Evolutionary conservation across 768 basidiomycete genomes (phyloP).

Genomic region (Tylopilus felleus): DNA sequence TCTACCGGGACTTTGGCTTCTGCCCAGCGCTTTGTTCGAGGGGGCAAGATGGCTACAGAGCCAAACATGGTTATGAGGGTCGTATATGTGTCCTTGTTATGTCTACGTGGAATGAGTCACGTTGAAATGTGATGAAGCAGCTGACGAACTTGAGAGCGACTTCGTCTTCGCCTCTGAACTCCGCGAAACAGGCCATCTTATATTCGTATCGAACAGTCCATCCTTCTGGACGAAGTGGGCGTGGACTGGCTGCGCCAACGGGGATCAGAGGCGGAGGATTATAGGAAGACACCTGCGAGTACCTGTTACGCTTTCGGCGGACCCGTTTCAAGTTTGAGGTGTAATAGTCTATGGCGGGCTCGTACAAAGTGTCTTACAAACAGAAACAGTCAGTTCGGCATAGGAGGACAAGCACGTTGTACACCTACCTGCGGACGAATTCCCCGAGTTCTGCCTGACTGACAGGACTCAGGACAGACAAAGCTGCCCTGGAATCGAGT

Average conservation of each 20-base stretch:
- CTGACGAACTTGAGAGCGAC: constrained; percentile 80
- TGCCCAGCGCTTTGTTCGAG: constrained; percentile 96
- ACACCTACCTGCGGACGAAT: constrained; percentile 72
- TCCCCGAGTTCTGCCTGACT: constrained; percentile 80
- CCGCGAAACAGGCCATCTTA: constrained; percentile 96
- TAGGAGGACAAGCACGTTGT: neutral
- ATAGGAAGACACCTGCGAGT: constrained; percentile 60
- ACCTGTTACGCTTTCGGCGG: constrained; percentile 81
- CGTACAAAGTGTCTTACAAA: constrained; percentile 85
- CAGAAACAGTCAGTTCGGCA: constrained; percentile 34
- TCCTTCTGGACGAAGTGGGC: constrained; percentile 76
- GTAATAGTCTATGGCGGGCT: constrained; percentile 91
- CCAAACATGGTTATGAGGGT: constrained; percentile 85
- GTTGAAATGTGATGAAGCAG: neutral
- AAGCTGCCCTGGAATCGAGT: constrained; percentile 55
- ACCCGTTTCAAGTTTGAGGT: constrained; percentile 90
- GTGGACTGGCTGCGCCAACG: constrained; percentile 37
- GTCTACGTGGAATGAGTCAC: constrained; percentile 44
- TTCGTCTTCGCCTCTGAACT: constrained; percentile 90
- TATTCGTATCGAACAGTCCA: constrained; percentile 98
- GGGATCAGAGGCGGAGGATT: constrained; percentile 44
- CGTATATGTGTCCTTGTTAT: constrained; percentile 92
- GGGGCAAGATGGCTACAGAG: constrained; percentile 80
- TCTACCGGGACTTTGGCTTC: constrained; percentile 98
- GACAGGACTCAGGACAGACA: constrained; percentile 95